These are phyloP conservation scores for Scheffersomyces lignosus DNA, from an alignment of 805 yeast species.

Conservation along the genomic window DNA sequence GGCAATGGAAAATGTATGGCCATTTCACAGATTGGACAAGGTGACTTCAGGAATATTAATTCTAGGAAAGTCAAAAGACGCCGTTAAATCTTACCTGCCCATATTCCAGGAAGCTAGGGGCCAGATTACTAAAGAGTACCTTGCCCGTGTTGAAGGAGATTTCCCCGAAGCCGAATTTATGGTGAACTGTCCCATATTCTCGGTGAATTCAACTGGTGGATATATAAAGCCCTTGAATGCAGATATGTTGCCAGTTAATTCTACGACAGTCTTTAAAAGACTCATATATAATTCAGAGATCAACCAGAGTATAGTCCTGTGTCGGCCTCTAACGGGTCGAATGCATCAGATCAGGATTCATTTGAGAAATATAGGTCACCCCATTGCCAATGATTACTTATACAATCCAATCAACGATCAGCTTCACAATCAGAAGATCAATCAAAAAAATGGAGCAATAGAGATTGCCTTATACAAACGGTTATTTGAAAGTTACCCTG, in stretches of 20 bases:
- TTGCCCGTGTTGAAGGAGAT: slow-evolving; percentile 44
- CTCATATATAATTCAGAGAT: slow-evolving; percentile 25
- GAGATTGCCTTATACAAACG: slow-evolving; percentile 25
- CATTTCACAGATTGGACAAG: slow-evolving; percentile 51
- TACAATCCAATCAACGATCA: slow-evolving; percentile 22
- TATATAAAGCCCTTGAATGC: slow-evolving; percentile 27
- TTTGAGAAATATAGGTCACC: slow-evolving; percentile 50
- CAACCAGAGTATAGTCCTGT: slow-evolving; percentile 45
- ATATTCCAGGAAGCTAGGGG: slow-evolving; percentile 29
- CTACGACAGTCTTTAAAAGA: slow-evolving; percentile 33
- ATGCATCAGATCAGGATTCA: slow-evolving; percentile 62
- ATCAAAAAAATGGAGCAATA: slow-evolving; percentile 16
- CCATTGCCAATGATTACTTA: slow-evolving; percentile 76
- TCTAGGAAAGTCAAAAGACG: slow-evolving; percentile 36
- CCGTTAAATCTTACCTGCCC: slow-evolving; percentile 31
- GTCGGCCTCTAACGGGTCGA: slow-evolving; percentile 53
- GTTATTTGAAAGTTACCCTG: slow-evolving; percentile 16
- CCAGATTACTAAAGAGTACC: slow-evolving; percentile 39
- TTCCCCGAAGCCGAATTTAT: slow-evolving; percentile 33
- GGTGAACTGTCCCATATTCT: slow-evolving; percentile 42
- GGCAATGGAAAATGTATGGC: slow-evolving; percentile 32
- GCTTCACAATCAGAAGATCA: slow-evolving; percentile 10
- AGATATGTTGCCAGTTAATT: slow-evolving; percentile 23
- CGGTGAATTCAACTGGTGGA: slow-evolving; percentile 33
- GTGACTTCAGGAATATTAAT: slow-evolving; percentile 52